phyloP scores from a whole-genome alignment of 2,329 filamentous ascomycete species.

The Sphaerulina vaccinii region DNA sequence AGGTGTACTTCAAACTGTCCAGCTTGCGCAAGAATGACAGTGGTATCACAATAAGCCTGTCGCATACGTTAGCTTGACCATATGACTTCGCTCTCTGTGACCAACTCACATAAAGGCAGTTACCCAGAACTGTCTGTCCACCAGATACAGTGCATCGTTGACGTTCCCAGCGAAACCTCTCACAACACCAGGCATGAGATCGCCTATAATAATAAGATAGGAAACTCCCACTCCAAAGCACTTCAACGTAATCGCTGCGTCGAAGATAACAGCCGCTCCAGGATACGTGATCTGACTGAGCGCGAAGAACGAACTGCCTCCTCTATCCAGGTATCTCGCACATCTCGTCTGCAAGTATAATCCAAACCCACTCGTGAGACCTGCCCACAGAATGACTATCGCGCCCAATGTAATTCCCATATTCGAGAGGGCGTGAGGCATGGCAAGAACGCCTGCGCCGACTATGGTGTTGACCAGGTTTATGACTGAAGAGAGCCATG shows the following conservation, averaged over 20 bases:
- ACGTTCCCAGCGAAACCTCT: constrained; percentile 64
- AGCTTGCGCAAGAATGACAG: constrained; percentile 86
- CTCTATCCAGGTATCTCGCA: constrained; percentile 87
- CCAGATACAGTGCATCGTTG: constrained; percentile 64
- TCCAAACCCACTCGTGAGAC: constrained; percentile 82
- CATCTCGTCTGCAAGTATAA: constrained; percentile 93
- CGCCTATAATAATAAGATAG: constrained; percentile 97
- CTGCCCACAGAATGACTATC: constrained; percentile 87
- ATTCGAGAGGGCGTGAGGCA: constrained; percentile 93
- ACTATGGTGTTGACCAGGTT: constrained; percentile 97
- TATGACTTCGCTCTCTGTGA: not conserved
- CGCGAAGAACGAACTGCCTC: constrained; percentile 90
- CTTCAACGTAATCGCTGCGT: constrained; percentile 93
- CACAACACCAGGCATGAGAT: constrained; percentile 94
- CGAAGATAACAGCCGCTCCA: constrained; percentile 91
- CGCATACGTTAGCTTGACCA: constrained; percentile 6
- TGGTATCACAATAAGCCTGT: constrained; percentile 84
- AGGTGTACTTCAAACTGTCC: constrained; percentile 97
- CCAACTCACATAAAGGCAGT: constrained; percentile 81
- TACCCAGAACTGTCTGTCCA: constrained; percentile 95
- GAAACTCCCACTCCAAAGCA: constrained; percentile 97
- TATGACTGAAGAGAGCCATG: constrained; percentile 86
- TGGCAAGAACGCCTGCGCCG: constrained; percentile 87
- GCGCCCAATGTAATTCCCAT: constrained; percentile 88
- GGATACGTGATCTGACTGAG: constrained; percentile 95